Conservation (phyloP, 2,329 filamentous ascomycete species). For the Trichoderma asperellum region DNA sequence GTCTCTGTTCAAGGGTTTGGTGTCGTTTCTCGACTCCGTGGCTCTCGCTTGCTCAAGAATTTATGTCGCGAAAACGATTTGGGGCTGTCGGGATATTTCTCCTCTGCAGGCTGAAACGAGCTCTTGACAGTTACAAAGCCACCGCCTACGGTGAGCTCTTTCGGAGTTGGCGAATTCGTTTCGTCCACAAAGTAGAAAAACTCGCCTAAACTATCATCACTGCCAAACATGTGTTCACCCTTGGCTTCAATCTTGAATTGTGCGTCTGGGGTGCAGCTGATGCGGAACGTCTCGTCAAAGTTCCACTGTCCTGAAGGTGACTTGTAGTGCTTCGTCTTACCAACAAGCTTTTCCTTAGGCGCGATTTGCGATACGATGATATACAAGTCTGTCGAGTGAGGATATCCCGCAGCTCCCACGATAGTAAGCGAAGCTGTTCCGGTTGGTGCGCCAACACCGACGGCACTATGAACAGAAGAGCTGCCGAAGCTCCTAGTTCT, state of each 20-base stretch:
- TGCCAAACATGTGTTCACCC: constrained; percentile 82
- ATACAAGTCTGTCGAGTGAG: constrained; percentile 76
- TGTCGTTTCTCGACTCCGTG: constrained; percentile 50
- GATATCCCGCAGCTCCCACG: constrained; percentile 77
- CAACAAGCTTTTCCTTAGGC: constrained; percentile 75
- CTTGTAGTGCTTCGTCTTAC: constrained; percentile 93
- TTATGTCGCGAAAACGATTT: constrained; percentile 54
- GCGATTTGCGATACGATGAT: constrained; percentile 70
- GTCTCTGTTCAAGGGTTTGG: constrained; percentile 39
- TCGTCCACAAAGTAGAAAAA: constrained; percentile 92
- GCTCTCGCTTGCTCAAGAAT: constrained; percentile 59
- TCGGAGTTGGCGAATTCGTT: constrained; percentile 66
- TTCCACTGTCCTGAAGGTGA: constrained; percentile 65
- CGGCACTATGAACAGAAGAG: constrained; percentile 67
- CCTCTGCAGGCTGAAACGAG: constrained; percentile 64
- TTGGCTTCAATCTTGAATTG: constrained; percentile 87
- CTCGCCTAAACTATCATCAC: constrained; percentile 83
- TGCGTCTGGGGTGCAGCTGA: constrained; percentile 76
- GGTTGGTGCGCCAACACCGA: constrained; percentile 60
- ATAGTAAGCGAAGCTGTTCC: constrained; percentile 83
- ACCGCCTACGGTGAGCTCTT: constrained; percentile 72
- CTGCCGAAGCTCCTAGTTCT: constrained; percentile 64
- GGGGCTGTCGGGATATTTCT: constrained; percentile 51
- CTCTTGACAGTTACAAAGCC: constrained; percentile 76
- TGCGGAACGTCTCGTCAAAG: constrained; percentile 80